Conservation (phyloP, 257 asterid genomes). For the Solanum chilense region DNA sequence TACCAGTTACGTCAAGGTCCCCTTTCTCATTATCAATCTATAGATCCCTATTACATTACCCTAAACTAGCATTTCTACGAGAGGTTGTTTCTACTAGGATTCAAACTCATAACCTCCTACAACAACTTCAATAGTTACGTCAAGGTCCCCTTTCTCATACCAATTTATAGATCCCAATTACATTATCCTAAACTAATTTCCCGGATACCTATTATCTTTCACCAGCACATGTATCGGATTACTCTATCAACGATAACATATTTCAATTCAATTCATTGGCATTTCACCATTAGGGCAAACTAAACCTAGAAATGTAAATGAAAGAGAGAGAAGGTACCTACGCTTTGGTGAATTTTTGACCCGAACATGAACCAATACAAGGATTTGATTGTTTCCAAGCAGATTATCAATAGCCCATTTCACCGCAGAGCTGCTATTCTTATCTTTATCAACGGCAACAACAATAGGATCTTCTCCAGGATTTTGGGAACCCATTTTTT, state of each 20-base stretch:
- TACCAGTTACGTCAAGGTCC: background rate
- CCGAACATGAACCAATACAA: conserved; percentile 49
- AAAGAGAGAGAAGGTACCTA: conserved; percentile 28
- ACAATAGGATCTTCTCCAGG: conserved; percentile 12
- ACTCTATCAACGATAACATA: background rate
- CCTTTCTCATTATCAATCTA: background rate
- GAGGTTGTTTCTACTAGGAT: no score
- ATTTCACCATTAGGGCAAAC: background rate
- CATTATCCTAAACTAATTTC: background rate
- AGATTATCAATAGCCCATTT: conserved; percentile 63
- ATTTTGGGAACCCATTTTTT: background rate
- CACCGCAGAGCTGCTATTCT: conserved; percentile 37
- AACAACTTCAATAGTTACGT: background rate
- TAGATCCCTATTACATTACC: background rate
- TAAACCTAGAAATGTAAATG: background rate
- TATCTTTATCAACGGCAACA: conserved; percentile 58
- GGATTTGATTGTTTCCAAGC: conserved; percentile 4
- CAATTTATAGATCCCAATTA: background rate
- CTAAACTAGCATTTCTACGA: background rate
- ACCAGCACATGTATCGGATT: background rate
- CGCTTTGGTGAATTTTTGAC: conserved; percentile 24
- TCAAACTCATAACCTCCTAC: background rate
- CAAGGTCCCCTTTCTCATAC: background rate
- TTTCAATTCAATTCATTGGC: background rate
- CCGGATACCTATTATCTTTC: background rate